These are phyloP conservation scores for Clitoria ternatea DNA, from an alignment of 306 rosid genomes.

Conservation along the genomic window DNA sequence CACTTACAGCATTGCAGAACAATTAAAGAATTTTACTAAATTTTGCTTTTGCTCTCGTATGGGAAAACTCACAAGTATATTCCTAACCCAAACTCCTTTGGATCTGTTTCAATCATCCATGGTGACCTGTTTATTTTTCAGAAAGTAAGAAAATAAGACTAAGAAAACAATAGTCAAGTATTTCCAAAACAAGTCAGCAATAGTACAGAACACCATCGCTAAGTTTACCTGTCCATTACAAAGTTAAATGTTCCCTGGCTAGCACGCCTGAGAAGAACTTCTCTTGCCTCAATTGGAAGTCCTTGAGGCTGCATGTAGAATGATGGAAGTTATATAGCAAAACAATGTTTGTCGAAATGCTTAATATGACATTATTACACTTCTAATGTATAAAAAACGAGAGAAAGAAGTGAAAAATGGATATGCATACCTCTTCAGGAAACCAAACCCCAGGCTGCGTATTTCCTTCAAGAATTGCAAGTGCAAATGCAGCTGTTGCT, in stretches of 20 bases:
- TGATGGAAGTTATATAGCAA: conserved; percentile 17
- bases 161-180: neutral
- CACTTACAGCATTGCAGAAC: conserved; percentile 2
- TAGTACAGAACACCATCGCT: neutral
- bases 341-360: neutral
- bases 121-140: conserved; percentile 55
- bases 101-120: conserved; percentile 90
- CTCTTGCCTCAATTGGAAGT: conserved; percentile 79
- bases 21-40: neutral
- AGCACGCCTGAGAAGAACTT: conserved; percentile 83
- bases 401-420: neutral
- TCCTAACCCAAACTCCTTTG: conserved; percentile 87
- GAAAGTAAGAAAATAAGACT: neutral
- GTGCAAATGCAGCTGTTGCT: conserved; percentile 78
- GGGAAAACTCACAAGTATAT: conserved; percentile 51
- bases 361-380: neutral
- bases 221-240: conserved; percentile 62
- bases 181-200: neutral
- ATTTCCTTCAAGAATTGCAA: conserved; percentile 90
- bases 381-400: neutral
- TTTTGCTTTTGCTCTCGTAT: neutral
- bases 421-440: conserved; percentile 78
- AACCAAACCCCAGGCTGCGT: conserved; percentile 96
- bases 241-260: conserved; percentile 80
- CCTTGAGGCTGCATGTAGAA: conserved; percentile 63